Evolutionary conservation across 306 rosid genomes (phyloP), one percentile per base, ranked within the genome.

Genomic region (Quercus dentata): DNA sequence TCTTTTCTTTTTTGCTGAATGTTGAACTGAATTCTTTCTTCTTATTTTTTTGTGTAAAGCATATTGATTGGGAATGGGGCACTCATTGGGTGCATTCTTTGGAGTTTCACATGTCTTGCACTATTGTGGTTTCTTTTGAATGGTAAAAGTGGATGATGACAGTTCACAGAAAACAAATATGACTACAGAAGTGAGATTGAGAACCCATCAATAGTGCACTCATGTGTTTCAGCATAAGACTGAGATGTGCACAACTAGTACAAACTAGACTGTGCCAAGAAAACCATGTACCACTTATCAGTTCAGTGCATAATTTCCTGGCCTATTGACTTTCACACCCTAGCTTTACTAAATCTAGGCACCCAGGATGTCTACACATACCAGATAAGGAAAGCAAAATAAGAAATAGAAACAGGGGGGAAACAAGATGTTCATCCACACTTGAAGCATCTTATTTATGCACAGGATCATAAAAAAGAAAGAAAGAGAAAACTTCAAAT

Each of bases 61-160:
- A 17, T 6, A 56, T 56, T 56, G 8, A 5, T 56, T 54, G 57
- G 17, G 5, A 56, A 18, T 56, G 59, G 59, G 59, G 59, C n/a
- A 18, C 18, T 18, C 59, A 56, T 19, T 56, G 23, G 59, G 23
- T 56, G 23, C 59, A 18, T 15, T 56, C 6, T 56, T 56, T 19
- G 20, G 20, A 56, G 20, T 56, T 56, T 56, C 21, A 56, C 59
- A 18, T 19, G 12, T 62, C 73, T 20, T 20, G 74, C 64, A 51
- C 55, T 33, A 35, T 3, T 54, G 74, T 73, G 78, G 44, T 77
- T 71, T 18, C 72, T 58, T 33, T 78, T 28, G 49, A 70, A 58
- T 52, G 61, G 19, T 69, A 69, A 5, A 18, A 56, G 20, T 41
- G 28, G 54, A 21, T 69, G 25, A 38, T 12, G 9, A 18, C 59